phyloP scores from a whole-genome alignment of 2,329 filamentous ascomycete genomes.

The Colletotrichum sp. region DNA sequence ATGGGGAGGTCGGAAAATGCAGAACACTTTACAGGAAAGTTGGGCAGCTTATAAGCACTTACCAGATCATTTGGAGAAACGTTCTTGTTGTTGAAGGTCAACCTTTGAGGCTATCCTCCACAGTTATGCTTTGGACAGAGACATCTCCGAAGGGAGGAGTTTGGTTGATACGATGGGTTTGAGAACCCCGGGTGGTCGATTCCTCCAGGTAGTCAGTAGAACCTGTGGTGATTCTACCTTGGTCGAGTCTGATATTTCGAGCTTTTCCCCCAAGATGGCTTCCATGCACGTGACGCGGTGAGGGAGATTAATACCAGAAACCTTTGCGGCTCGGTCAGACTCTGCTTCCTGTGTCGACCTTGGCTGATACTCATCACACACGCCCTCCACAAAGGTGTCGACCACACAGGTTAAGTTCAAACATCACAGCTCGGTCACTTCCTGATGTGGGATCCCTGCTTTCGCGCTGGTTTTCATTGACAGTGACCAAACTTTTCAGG shows the following conservation, averaged over 20 bases:
- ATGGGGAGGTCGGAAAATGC: neutral
- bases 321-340: neutral
- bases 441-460: neutral
- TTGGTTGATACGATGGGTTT: neutral
- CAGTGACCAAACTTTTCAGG: neutral
- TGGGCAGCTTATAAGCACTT: fast-evolving
- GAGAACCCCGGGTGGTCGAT: neutral
- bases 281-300: fast-evolving
- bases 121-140: neutral
- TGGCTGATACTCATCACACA: neutral
- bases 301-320: neutral
- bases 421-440: neutral
- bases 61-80: neutral
- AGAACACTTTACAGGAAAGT: neutral
- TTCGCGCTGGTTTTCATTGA: neutral
- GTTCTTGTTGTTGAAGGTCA: fast-evolving
- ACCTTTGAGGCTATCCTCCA: neutral
- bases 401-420: neutral
- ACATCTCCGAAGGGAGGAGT: neutral
- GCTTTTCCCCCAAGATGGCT: neutral
- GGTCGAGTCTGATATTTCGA: neutral
- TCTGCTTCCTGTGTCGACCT: neutral
- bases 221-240: neutral
- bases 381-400: neutral
- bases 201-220: neutral